Conservation (phyloP, 106 monocot genomes). For the Gastrodia elata region DNA sequence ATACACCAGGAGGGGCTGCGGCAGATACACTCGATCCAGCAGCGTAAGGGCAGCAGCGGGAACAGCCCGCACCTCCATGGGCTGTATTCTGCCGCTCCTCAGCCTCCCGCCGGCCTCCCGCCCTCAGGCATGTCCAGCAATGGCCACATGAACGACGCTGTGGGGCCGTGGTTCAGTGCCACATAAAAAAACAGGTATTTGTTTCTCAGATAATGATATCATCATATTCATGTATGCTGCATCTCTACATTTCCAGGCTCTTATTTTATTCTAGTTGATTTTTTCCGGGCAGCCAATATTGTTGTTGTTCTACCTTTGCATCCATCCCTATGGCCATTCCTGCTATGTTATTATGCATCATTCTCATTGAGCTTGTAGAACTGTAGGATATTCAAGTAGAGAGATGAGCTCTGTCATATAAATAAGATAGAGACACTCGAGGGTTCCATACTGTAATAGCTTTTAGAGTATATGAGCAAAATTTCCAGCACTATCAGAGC, state of each 20-base stretch:
- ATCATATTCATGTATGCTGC: neutral
- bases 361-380: conserved; percentile 30
- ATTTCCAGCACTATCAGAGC: neutral
- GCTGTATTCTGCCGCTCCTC: conserved; percentile 33
- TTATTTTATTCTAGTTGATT: neutral
- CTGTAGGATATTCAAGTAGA: conserved; percentile 22
- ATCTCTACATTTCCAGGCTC: conserved; percentile 17
- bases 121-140: conserved; percentile 40
- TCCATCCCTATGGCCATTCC: conserved; percentile 2
- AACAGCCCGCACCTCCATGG: conserved; percentile 37
- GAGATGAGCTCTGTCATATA: conserved; percentile 26
- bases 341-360: no score
- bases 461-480: neutral
- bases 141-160: conserved; percentile 37
- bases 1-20: conserved; percentile 78
- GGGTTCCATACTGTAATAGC: neutral
- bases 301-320: conserved; percentile 22
- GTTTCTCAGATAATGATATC: conserved; percentile 11
- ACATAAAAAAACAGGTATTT: conserved; percentile 24
- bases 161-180: conserved; percentile 49
- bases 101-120: conserved; percentile 31
- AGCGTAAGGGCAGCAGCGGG: conserved; percentile 26
- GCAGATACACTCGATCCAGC: conserved; percentile 55
- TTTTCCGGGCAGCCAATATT: conserved; percentile 20
- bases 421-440: conserved; percentile 20